Base-by-base conservation (phyloP, 495 filamentous ascomycete genomes). In the Penicillium taxi region DNA sequence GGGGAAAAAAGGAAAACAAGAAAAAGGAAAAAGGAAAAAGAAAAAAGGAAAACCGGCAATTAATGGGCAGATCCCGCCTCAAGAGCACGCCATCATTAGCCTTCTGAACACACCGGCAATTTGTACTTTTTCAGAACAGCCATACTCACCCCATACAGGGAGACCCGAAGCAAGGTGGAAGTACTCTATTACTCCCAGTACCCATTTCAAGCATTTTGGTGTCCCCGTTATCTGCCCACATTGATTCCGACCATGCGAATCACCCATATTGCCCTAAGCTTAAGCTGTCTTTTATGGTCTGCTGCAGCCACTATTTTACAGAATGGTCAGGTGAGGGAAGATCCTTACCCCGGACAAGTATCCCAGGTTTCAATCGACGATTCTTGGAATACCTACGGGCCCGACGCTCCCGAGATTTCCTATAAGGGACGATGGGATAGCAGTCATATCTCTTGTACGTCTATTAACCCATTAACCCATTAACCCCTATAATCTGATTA, bases 361-460 rank as follows among this genome's bases (percentile, higher is more conserved):
- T 34, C 41, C 5, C 17, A 38, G 2, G 42, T 66, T 17, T 39
- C 37, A 2, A 28, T 62, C 20, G 53, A 60, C 24, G 41, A 45
- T 28, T 52, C 47, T 17, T 72, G 69, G 69, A 64, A 41, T 15
- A 75, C 58, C 2, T 84, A 81, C 45, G 58, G 56, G 4, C 63
- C 74, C 1, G 65, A 76, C 52, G 67, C 72, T 0, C 48, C 63
- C 2, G 76, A 83, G 46, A 63, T 84, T n/a, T 74, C 75, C 0
- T 83, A 81, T 60, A 79, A 81, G 47, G 80, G 80, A 3, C 66
- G 79, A 28, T 83, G 79, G 80, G 78, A 83, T 58, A 75, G 72
- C 13, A 67, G 77, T 37, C 66, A 77, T 42, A 69, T 79, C 32
- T 81, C 77, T 2, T 84, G 75, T 75, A 79, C 65, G 77, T 73